These are phyloP conservation scores for Daldinia grandis DNA, from an alignment of 495 filamentous ascomycete genomes.

Conservation along the genomic window DNA sequence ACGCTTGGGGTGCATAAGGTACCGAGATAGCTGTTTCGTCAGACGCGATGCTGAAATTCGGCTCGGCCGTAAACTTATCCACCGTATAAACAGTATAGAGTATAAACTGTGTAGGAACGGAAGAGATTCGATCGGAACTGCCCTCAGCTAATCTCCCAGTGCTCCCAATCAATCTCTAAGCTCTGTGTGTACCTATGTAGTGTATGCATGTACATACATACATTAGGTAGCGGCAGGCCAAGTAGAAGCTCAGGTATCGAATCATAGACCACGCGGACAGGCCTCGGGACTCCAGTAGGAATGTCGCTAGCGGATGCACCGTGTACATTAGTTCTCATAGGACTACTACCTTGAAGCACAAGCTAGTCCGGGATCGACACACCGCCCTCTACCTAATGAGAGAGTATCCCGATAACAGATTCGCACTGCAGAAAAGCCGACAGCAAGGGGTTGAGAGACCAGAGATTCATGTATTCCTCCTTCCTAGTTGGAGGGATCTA, in stretches of 20 bases:
- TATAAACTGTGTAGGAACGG: not conserved
- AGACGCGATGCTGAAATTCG: not conserved
- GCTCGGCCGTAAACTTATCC: not conserved
- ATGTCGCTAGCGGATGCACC: conserved; percentile 40
- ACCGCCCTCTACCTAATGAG: conserved; percentile 42
- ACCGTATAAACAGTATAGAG: not conserved
- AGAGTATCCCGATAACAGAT: conserved; percentile 40
- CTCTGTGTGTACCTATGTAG: not conserved
- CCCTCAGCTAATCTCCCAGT: not conserved
- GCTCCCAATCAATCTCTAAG: not conserved
- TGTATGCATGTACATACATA: too few species aligned
- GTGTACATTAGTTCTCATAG: conserved; percentile 38
- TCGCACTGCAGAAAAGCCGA: conserved; percentile 10
- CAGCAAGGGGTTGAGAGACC: conserved; percentile 20
- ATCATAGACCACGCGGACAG: conserved; percentile 42
- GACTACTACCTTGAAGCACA: conserved; percentile 9
- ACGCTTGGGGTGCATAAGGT: not conserved
- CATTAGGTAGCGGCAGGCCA: not conserved
- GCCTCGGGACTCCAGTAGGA: conserved; percentile 37
- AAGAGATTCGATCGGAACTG: not conserved
- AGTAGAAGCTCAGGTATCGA: conserved; percentile 32
- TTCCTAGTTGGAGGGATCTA: conserved; percentile 30
- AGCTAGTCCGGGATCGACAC: conserved; percentile 41
- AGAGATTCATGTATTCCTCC: conserved; percentile 25
- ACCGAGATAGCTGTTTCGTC: conserved; percentile 6